A percentile compares a stretch with the other conserved stretches of the same genome.
phyloP scores from a whole-genome alignment of 2,329 filamentous ascomycete genomes.

The Penicillium sp. region DNA sequence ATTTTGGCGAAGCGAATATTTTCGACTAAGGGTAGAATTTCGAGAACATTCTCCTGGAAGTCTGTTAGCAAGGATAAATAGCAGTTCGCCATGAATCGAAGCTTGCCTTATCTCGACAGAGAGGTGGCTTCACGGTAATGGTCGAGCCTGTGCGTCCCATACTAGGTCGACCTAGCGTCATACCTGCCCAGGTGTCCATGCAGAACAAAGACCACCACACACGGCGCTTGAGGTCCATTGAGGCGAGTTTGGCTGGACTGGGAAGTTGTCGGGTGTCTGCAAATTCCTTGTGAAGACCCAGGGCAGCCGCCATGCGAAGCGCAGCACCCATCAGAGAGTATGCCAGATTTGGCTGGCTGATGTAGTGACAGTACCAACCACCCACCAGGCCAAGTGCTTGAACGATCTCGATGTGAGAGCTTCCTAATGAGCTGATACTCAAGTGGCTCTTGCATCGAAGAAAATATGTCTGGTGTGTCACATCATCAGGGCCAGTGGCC shows the following conservation, averaged over 20 bases:
- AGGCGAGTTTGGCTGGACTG: slow-evolving; percentile 50
- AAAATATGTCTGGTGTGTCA: slow-evolving; percentile 70
- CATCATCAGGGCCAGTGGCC: slow-evolving; percentile 62
- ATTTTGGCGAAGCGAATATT: slow-evolving; percentile 80
- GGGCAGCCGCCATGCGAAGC: slow-evolving; percentile 71
- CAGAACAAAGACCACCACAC: slow-evolving; percentile 78
- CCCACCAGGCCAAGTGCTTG: slow-evolving; percentile 72
- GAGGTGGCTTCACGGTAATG: slow-evolving; percentile 66
- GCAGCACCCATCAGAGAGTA: slow-evolving; percentile 72
- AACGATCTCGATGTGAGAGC: slow-evolving; percentile 70
- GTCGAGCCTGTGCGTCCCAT: slow-evolving; percentile 67
- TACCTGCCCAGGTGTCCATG: slow-evolving; percentile 72
- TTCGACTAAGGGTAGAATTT: slow-evolving; percentile 70
- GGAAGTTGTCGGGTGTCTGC: slow-evolving; percentile 45
- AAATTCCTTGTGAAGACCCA: slow-evolving; percentile 70
- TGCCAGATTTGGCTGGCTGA: slow-evolving; percentile 75
- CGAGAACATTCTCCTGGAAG: slow-evolving; percentile 58
- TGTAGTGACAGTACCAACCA: slow-evolving; percentile 76
- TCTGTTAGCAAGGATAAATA: slow-evolving; percentile 23
- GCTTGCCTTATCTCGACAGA: slow-evolving; percentile 46
- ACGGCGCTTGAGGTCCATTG: slow-evolving; percentile 62
- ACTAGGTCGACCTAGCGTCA: slow-evolving; percentile 69
- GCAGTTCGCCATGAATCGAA: slow-evolving; percentile 28
- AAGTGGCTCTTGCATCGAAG: slow-evolving; percentile 67
- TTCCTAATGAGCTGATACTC: slow-evolving; percentile 67